Conservation (phyloP, 257 asterid genomes). For the Nicotiana attenuata region DNA sequence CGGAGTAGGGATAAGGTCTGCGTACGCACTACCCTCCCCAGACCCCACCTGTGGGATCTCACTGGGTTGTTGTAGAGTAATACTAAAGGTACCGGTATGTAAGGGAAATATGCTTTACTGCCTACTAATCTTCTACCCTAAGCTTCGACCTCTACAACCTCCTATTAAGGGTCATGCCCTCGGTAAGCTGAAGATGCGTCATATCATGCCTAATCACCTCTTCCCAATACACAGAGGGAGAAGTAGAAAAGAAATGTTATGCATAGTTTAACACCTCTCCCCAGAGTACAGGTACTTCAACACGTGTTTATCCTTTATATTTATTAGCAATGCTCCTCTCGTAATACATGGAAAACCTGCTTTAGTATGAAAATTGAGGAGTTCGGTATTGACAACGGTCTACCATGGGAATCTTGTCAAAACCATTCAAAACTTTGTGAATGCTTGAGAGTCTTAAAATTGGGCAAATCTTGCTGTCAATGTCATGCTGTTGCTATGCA, state of each 20-base stretch:
- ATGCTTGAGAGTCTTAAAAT: background rate
- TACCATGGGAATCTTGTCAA: background rate
- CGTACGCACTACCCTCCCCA: too few species aligned
- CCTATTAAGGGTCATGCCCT: too few species aligned
- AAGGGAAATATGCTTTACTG: too few species aligned
- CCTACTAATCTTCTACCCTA: too few species aligned
- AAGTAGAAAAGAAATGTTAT: background rate
- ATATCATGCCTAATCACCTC: too few species aligned
- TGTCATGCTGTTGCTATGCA: background rate
- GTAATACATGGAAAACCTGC: background rate
- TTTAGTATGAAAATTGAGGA: background rate
- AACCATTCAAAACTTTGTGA: background rate
- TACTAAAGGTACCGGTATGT: too few species aligned
- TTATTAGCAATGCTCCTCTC: background rate
- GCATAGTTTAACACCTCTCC: background rate
- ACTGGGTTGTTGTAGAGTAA: too few species aligned
- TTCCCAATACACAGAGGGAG: background rate
- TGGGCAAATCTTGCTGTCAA: background rate
- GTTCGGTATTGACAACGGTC: background rate
- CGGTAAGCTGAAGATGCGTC: too few species aligned
- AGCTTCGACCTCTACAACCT: too few species aligned
- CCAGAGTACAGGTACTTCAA: background rate
- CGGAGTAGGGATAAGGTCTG: too few species aligned
- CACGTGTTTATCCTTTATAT: background rate
- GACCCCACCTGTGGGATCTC: too few species aligned